Base-by-base conservation (phyloP, 495 filamentous ascomycete genomes). In the Beverwykella pulmonaria region DNA sequence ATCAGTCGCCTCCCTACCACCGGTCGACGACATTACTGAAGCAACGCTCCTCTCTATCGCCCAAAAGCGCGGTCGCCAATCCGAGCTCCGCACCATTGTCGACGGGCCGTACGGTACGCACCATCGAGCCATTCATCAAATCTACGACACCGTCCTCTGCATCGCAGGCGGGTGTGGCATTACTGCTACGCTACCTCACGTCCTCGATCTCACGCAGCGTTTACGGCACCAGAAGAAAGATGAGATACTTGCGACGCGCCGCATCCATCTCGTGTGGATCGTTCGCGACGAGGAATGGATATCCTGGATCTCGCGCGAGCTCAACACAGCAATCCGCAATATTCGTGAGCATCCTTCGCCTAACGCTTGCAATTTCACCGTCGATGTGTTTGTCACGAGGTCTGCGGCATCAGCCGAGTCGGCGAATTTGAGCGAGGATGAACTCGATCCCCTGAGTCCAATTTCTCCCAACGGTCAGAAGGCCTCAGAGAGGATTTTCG, bases 51-150 rank as follows among this genome's bases (percentile, higher is more conserved):
- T 19, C 29, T 26, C 52, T 20, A 54, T 54, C 27, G 52, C 52
- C 4, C 3, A n/a, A 19, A 54, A 29, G 14, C n/a, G 26, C n/a
- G 29, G 52, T n/a, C 15, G 7, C 10, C 29, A 27, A 19, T 44
- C 47, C 14, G n/a, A 44, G 9, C 63, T 67, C 63, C 64, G 64
- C 22, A 57, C 56, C 27, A 53, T 67, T 22, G 34, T 67, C 58
- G 56, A 67, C 25, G 64, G 64, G 17, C 64, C 64, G 15, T 67
- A 67, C 54, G 58, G 64, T 46, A 25, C 46, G 14, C 64, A 67
- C 58, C 23, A 41, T 23, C 56, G 64, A 6, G 57, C 64, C 10
- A 41, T 67, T 1, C 64, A 67, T 36, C 23, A 41, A 23, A 29
- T 61, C 30, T 67, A 55, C 50, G 64, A 67, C 34, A 62, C 56